phyloP scores from a whole-genome alignment of 176 grass and related monocot species.

The Bonia amplexicaulis region DNA sequence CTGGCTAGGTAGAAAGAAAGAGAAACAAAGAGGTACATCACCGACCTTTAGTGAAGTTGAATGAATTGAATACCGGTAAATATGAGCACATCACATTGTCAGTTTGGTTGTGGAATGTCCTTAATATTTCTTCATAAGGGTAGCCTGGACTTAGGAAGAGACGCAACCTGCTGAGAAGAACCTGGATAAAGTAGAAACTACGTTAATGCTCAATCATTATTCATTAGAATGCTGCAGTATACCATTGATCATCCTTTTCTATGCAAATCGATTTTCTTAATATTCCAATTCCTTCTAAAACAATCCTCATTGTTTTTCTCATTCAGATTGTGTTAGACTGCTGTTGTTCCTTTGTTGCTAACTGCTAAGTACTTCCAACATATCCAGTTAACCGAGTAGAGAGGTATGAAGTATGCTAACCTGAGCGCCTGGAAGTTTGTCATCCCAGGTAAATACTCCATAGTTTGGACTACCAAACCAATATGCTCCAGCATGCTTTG shows the following conservation, averaged over 20 bases:
- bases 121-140: conserved; percentile 92
- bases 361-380: not conserved
- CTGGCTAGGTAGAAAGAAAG: not conserved
- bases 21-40: not conserved
- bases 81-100: conserved; percentile 85
- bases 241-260: not conserved
- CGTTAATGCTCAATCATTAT: conserved; percentile 16
- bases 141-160: conserved; percentile 88
- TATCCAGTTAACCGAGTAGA: not conserved
- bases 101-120: conserved; percentile 89
- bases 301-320: not conserved
- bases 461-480: conserved; percentile 72
- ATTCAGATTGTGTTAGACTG: conserved; percentile 2
- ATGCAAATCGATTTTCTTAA: not conserved
- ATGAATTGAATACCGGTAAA: conserved; percentile 62
- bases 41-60: conserved; percentile 92
- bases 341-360: conserved; percentile 8
- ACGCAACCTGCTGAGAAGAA: conserved; percentile 85
- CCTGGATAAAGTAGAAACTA: conserved; percentile 47
- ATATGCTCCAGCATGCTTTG: conserved; percentile 78
- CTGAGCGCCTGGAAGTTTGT: conserved; percentile 89
- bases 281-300: not conserved
- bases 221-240: not conserved
- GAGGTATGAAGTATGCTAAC: conserved; percentile 37
- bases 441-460: conserved; percentile 92